Evolutionary conservation across 2,329 filamentous ascomycete species (phyloP).

Genomic region (Alternaria sp.): DNA sequence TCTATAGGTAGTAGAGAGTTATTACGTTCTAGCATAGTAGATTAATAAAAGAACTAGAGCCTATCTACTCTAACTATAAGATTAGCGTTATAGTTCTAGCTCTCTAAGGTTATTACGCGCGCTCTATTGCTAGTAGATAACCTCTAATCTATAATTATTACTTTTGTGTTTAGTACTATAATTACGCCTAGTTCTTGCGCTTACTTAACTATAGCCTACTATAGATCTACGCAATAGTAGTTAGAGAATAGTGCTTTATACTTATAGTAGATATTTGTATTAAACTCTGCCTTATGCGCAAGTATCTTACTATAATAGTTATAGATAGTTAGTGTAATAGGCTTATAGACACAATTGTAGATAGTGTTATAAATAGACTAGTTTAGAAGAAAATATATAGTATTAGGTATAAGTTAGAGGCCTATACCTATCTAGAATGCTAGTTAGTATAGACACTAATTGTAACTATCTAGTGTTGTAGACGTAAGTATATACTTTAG

Average conservation of each 20-base stretch:
- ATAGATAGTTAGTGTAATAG: conserved; percentile 59
- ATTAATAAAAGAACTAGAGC: too few species aligned
- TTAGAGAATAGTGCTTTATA: conserved; percentile 66
- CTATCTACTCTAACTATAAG: conserved; percentile 65
- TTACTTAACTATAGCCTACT: conserved; percentile 59
- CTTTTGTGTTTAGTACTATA: conserved; percentile 58
- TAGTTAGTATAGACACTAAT: not conserved
- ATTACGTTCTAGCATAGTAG: too few species aligned
- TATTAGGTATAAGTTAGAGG: conserved; percentile 47
- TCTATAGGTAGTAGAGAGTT: conserved; percentile 60
- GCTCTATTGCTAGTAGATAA: conserved; percentile 40
- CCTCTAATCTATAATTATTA: conserved; percentile 57
- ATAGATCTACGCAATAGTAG: conserved; percentile 68
- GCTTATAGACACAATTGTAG: conserved; percentile 48
- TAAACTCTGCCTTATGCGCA: conserved; percentile 60
- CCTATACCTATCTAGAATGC: conserved; percentile 43
- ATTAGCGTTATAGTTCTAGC: conserved; percentile 56
- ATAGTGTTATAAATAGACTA: conserved; percentile 59
- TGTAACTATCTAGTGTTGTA: not conserved
- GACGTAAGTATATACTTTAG: conserved; percentile 44
- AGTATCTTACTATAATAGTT: conserved; percentile 60
- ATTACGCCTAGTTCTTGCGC: conserved; percentile 62
- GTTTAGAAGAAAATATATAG: conserved; percentile 57
- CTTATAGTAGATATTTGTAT: conserved; percentile 59
- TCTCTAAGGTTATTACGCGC: conserved; percentile 51